Percentiles rank a stretch among this genome's conserved stretches.
Evolutionary conservation across 495 filamentous ascomycete species (phyloP).

Genomic region (Neurospora sp.): DNA sequence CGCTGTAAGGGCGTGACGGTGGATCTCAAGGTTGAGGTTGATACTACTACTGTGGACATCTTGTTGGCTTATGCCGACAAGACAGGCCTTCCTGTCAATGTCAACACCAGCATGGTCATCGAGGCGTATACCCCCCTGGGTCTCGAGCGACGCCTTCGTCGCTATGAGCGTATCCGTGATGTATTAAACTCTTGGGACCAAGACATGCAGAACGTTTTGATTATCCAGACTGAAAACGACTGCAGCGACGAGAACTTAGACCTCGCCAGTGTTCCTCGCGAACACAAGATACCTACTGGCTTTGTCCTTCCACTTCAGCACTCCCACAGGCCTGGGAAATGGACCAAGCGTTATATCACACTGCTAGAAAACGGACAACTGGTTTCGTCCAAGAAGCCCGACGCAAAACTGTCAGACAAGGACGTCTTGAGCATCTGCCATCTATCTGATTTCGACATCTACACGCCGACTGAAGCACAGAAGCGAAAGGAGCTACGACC

Average conservation of each 20-base stretch:
- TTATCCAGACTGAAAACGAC: slow-evolving; percentile 36
- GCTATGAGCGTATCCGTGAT: slow-evolving; percentile 80
- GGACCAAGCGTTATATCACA: slow-evolving; percentile 78
- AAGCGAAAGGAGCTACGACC: slow-evolving; percentile 54
- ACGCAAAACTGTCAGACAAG: slow-evolving; percentile 41
- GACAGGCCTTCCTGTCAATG: slow-evolving; percentile 46
- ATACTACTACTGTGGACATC: slow-evolving; percentile 66
- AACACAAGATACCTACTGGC: slow-evolving; percentile 45
- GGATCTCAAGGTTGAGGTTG: slow-evolving; percentile 55
- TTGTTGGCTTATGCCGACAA: slow-evolving; percentile 46
- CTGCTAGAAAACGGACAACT: slow-evolving; percentile 69
- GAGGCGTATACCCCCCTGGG: slow-evolving; percentile 68
- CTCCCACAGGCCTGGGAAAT: slow-evolving; percentile 67
- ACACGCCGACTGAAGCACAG: slow-evolving; percentile 57
- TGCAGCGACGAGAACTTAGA: slow-evolving; percentile 31
- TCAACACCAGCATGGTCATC: slow-evolving; percentile 52
- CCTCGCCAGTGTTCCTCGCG: slow-evolving; percentile 41
- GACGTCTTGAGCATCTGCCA: slow-evolving; percentile 67
- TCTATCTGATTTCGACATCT: slow-evolving; percentile 89
- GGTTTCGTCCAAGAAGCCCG: slow-evolving; percentile 57
- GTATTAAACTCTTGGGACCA: slow-evolving; percentile 87
- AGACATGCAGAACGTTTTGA: slow-evolving; percentile 60
- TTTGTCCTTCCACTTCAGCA: slow-evolving; percentile 64
- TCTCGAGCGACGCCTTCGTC: slow-evolving; percentile 74
- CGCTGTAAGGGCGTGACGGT: slow-evolving; percentile 53